Percentiles rank a stretch among this genome's conserved stretches.
Evolutionary conservation across 208 protist species (phyloP).

Genomic region (Crithidia sp.): DNA sequence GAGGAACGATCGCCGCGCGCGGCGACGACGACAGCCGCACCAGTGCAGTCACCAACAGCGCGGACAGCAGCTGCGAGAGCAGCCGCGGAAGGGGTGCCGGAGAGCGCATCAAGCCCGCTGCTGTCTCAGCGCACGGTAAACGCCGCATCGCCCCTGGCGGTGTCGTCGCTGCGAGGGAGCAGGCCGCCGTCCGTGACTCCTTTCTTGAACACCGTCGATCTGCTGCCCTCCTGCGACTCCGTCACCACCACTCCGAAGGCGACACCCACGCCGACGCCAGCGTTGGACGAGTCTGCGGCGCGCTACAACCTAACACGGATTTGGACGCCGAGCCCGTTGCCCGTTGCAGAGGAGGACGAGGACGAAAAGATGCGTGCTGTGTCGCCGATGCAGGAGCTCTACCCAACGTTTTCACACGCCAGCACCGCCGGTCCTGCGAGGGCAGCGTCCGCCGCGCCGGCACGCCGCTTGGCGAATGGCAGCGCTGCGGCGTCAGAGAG

Average conservation of each 20-base stretch:
- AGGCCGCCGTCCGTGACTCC: neutral
- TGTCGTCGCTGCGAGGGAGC: neutral
- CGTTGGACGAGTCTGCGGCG: neutral
- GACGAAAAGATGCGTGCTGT: neutral
- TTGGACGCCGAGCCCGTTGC: slow-evolving; percentile 10
- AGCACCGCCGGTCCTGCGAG: neutral
- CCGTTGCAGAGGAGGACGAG: neutral
- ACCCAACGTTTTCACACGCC: neutral
- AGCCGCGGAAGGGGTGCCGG: no score
- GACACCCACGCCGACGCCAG: neutral
- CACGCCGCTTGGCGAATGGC: neutral
- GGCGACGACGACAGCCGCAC: neutral
- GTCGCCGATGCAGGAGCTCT: neutral
- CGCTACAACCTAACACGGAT: neutral
- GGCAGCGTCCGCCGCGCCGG: no score
- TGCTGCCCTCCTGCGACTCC: neutral
- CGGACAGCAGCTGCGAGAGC: no score
- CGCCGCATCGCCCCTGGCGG: no score
- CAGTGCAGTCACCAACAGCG: no score
- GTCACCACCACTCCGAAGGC: neutral
- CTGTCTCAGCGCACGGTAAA: no score
- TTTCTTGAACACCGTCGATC: neutral
- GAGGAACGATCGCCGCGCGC: no score
- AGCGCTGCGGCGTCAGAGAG: neutral
- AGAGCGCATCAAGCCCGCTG: no score